A percentile compares a stretch with the other conserved stretches of the same genome.
These are phyloP conservation scores for Backusella morwellensis DNA, from an alignment of 192 early-diverging fungal species.

Conservation along the genomic window DNA sequence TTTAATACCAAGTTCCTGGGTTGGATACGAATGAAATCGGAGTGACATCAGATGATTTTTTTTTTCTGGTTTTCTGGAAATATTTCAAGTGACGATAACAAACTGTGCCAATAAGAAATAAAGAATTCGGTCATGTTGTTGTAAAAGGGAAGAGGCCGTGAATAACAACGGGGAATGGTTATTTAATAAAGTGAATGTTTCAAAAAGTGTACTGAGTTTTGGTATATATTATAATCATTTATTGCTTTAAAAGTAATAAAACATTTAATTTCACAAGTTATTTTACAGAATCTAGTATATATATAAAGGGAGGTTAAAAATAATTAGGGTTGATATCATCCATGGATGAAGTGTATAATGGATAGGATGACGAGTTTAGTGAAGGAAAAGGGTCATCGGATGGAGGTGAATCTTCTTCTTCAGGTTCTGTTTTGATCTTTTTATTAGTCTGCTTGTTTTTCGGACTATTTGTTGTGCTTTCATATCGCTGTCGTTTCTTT, in stretches of 20 bases:
- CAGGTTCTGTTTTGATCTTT: neutral
- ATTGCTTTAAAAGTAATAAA: neutral
- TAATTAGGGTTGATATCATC: neutral
- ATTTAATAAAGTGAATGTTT: neutral
- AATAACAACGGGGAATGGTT: no score
- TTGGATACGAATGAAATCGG: neutral
- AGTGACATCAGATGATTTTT: neutral
- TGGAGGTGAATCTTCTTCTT: neutral
- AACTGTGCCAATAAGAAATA: neutral
- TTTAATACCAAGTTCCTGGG: no score
- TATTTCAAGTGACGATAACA: neutral
- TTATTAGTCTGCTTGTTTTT: neutral
- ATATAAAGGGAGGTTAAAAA: neutral
- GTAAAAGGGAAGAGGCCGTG: neutral
- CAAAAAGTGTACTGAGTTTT: neutral
- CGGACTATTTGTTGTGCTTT: constrained; percentile 9
- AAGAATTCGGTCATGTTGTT: neutral
- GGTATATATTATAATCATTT: neutral
- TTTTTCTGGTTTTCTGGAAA: neutral
- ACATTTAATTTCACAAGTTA: no score
- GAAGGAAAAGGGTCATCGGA: neutral
- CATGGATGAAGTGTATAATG: neutral
- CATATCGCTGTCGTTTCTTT: constrained; percentile 33
- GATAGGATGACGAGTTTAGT: neutral
- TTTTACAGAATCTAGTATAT: neutral